Evolutionary conservation across 1,284 basidiomycete species (phyloP).

Genomic region (Ceratobasidium sp.): DNA sequence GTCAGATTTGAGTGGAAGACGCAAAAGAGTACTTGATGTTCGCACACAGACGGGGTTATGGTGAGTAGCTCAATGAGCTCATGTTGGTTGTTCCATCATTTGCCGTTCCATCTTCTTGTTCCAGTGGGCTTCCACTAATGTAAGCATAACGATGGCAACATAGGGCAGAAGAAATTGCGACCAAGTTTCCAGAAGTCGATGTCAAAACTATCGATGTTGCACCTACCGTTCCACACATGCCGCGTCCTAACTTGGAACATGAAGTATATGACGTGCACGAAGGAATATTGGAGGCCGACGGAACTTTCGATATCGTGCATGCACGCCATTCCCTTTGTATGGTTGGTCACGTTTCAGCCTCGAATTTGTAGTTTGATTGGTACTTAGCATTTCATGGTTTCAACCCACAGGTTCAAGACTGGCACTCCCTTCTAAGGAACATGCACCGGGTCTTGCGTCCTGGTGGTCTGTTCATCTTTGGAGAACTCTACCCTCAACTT

Average conservation of each 20-base stretch:
- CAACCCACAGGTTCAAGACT: slow-evolving; percentile 42
- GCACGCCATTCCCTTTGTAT: slow-evolving; percentile 42
- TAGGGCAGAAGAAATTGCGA: slow-evolving; percentile 47
- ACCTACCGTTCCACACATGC: slow-evolving; percentile 44
- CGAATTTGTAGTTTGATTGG: neutral
- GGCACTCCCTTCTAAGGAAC: slow-evolving; percentile 37
- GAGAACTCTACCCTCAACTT: slow-evolving; percentile 41
- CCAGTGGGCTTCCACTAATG: neutral
- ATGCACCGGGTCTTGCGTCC: slow-evolving; percentile 45
- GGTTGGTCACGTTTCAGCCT: neutral
- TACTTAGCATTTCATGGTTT: neutral
- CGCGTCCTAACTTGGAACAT: slow-evolving; percentile 42
- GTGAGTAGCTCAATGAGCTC: slow-evolving; percentile 17
- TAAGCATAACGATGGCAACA: neutral
- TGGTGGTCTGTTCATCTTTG: slow-evolving; percentile 48
- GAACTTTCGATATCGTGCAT: slow-evolving; percentile 47
- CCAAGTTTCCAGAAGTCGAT: slow-evolving; percentile 44
- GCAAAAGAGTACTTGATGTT: slow-evolving; percentile 45
- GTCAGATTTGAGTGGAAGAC: slow-evolving; percentile 26
- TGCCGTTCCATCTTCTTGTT: neutral
- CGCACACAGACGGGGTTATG: slow-evolving; percentile 46
- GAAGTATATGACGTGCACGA: slow-evolving; percentile 48
- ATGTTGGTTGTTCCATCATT: neutral
- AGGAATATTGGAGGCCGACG: slow-evolving; percentile 42
- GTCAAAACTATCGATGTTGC: slow-evolving; percentile 48